These are phyloP conservation scores for Zasmidium citrigriseum DNA, from an alignment of 2,329 filamentous ascomycete genomes.

Conservation along the genomic window DNA sequence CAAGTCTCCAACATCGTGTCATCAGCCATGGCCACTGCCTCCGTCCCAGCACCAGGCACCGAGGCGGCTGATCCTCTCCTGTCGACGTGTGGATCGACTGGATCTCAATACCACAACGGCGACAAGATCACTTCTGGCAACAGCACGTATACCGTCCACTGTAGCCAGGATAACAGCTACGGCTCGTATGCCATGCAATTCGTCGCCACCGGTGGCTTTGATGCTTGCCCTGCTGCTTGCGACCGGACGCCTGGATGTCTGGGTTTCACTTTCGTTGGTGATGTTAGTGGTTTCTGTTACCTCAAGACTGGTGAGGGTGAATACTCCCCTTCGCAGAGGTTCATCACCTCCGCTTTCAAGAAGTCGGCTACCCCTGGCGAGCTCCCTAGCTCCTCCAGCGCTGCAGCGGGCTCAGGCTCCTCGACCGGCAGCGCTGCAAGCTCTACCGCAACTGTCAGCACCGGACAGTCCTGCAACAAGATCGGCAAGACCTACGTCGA, in stretches of 20 bases:
- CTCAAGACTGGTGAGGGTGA: slow-evolving; percentile 6
- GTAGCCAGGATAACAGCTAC: not conserved
- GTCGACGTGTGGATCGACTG: not conserved
- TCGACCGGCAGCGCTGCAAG: not conserved
- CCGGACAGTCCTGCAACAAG: slow-evolving; percentile 2
- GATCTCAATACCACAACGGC: not conserved
- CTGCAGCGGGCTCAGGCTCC: not conserved
- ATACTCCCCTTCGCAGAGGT: not conserved
- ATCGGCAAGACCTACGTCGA: slow-evolving; percentile 4
- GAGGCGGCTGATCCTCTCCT: not conserved
- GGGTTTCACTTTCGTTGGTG: slow-evolving; percentile 7
- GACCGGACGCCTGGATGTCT: slow-evolving; percentile 5
- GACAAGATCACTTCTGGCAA: not conserved
- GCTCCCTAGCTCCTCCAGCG: not conserved
- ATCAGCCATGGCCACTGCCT: not conserved
- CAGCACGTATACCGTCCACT: slow-evolving; percentile 1
- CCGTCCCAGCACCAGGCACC: not conserved
- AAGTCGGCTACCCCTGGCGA: not conserved
- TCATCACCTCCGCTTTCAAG: slow-evolving; percentile 11
- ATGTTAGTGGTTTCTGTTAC: slow-evolving; percentile 8
- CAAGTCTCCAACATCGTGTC: not conserved
- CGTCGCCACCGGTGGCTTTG: slow-evolving; percentile 5
- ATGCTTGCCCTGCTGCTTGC: slow-evolving; percentile 8
- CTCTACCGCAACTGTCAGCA: not conserved
- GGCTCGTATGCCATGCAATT: not conserved